phyloP scores from a whole-genome alignment of 2,329 filamentous ascomycete species.

The Colletotrichum truncatum region DNA sequence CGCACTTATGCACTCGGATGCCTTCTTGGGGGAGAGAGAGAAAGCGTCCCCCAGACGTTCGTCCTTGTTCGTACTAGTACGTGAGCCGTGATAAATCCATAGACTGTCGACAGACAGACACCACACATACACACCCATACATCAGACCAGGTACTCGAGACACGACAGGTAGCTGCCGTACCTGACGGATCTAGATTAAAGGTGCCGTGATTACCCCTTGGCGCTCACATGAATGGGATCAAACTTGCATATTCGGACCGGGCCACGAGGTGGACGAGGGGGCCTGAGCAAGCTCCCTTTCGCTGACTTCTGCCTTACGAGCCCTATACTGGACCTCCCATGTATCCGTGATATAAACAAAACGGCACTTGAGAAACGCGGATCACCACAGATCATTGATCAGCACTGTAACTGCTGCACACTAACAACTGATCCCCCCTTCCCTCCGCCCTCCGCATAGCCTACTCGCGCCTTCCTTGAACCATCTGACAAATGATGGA shows the following conservation, averaged over 20 bases:
- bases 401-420: background rate
- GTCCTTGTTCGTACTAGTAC: conserved; percentile 6
- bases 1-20: background rate
- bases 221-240: background rate
- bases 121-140: background rate
- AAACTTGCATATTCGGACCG: background rate
- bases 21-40: background rate
- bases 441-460: background rate
- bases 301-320: background rate
- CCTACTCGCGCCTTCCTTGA: background rate
- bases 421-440: background rate
- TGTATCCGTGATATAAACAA: conserved; percentile 11
- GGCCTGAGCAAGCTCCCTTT: background rate
- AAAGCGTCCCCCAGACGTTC: conserved; percentile 1
- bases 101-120: background rate
- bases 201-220: background rate
- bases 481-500: background rate
- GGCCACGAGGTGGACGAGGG: background rate
- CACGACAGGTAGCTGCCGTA: conserved; percentile 9
- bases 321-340: background rate
- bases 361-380: background rate
- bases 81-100: background rate
- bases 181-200: conserved; percentile 7
- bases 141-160: conserved; percentile 18
- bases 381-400: conserved; percentile 1